Evolutionary conservation across 495 filamentous ascomycete genomes (phyloP).

Genomic region (Glarea lozoyensis): DNA sequence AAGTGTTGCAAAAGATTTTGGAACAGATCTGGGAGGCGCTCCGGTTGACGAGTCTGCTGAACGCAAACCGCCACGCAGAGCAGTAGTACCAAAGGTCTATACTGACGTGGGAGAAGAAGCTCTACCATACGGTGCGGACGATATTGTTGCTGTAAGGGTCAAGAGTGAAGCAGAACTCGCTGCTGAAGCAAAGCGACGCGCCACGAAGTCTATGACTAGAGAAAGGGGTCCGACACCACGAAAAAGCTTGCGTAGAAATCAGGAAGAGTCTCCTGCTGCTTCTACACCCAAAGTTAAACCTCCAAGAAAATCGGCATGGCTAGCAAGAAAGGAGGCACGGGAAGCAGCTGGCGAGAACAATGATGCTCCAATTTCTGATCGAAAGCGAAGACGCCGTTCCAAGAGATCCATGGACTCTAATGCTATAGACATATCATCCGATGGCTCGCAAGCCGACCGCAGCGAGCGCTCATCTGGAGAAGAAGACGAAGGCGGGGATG

Average conservation of each 20-base stretch:
- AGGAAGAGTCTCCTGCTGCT: neutral
- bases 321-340: slow-evolving; percentile 13
- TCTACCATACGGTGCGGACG: slow-evolving; percentile 13
- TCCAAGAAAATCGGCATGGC: slow-evolving; percentile 16
- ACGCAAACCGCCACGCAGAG: slow-evolving; percentile 10
- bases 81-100: slow-evolving; percentile 10
- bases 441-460: too few relatives aligned
- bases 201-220: slow-evolving; percentile 1
- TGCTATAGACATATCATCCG: slow-evolving; percentile 9
- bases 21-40: neutral
- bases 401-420: neutral
- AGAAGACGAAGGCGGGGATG: too few relatives aligned
- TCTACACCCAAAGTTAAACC: slow-evolving; percentile 5
- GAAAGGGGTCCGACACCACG: slow-evolving; percentile 1
- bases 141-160: slow-evolving; percentile 2
- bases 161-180: slow-evolving; percentile 6
- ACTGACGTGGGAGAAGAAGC: slow-evolving; percentile 16
- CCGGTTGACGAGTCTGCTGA: neutral
- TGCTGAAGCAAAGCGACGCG: slow-evolving; percentile 4
- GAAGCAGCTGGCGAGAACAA: slow-evolving; percentile 1
- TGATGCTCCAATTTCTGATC: neutral
- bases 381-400: neutral
- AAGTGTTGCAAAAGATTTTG: too few relatives aligned
- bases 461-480: too few relatives aligned
- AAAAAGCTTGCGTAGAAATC: slow-evolving; percentile 4